Evolutionary conservation across 1,139 yeast species (phyloP).

Genomic region (Hemisphaericaspora lyxosophila): DNA sequence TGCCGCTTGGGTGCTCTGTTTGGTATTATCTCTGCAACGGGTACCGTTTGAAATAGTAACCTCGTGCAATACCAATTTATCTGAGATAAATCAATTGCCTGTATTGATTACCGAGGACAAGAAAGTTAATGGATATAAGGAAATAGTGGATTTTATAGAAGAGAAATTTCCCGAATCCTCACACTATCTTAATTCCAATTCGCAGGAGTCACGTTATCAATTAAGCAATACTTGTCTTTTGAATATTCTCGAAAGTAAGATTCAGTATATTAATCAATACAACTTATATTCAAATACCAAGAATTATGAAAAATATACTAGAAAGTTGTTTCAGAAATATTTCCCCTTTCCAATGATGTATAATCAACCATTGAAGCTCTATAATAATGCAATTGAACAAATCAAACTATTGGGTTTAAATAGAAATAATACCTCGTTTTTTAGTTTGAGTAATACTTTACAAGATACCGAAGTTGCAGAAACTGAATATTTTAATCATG

Average conservation of each 20-base stretch:
- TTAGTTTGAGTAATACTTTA: slow-evolving; percentile 18
- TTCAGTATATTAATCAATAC: slow-evolving; percentile 57
- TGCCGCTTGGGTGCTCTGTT: slow-evolving; percentile 31
- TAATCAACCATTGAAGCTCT: slow-evolving; percentile 62
- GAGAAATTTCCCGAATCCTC: slow-evolving; percentile 18
- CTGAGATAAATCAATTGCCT: slow-evolving; percentile 58
- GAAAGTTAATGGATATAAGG: slow-evolving; percentile 47
- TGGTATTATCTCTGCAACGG: slow-evolving; percentile 8
- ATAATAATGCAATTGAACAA: slow-evolving; percentile 50
- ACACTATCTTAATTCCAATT: neutral
- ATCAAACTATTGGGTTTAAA: slow-evolving; percentile 40
- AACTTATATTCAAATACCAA: slow-evolving; percentile 57
- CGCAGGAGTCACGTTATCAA: slow-evolving; percentile 5
- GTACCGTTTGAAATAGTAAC: slow-evolving; percentile 40
- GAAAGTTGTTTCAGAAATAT: slow-evolving; percentile 57
- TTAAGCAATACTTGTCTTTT: slow-evolving; percentile 26
- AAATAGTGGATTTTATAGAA: slow-evolving; percentile 36
- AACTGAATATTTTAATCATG: slow-evolving; percentile 31
- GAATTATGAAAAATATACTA: slow-evolving; percentile 65
- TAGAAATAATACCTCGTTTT: slow-evolving; percentile 29
- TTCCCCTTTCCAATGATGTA: slow-evolving; percentile 88
- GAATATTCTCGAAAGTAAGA: slow-evolving; percentile 37
- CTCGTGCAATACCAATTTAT: slow-evolving; percentile 59
- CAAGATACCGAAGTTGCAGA: slow-evolving; percentile 19
- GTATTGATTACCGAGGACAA: slow-evolving; percentile 36